Conservation (phyloP, 2,329 filamentous ascomycete genomes). For the Fusarium ramigenum region DNA sequence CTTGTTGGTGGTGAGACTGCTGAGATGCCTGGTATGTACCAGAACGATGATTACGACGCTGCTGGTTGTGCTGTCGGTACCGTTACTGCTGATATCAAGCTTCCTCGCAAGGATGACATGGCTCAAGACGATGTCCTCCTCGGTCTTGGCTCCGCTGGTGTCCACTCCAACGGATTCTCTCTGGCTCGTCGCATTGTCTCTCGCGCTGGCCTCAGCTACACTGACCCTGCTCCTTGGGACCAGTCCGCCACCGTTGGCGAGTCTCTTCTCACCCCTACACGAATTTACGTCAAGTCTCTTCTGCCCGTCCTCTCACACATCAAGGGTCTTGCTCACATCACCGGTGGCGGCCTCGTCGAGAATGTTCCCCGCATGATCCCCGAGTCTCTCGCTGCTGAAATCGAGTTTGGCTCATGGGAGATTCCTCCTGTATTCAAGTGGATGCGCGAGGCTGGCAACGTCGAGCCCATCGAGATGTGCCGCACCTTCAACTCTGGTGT, state of each 20-base stretch:
- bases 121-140: conserved; percentile 83
- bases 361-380: conserved; percentile 97
- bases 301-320: conserved; percentile 75
- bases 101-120: conserved; percentile 84
- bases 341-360: conserved; percentile 89
- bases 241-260: conserved; percentile 70
- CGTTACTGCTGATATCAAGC: conserved; percentile 72
- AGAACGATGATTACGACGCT: conserved; percentile 89
- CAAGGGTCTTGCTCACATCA: conserved; percentile 97
- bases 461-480: conserved; percentile 82
- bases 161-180: conserved; percentile 97
- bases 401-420: conserved; percentile 80
- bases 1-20: conserved; percentile 97
- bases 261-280: conserved; percentile 85
- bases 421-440: conserved; percentile 85
- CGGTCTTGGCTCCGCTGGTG: conserved; percentile 83
- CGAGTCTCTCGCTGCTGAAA: conserved; percentile 76
- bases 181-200: conserved; percentile 92
- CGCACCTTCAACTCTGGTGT: conserved; percentile 94
- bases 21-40: conserved; percentile 97
- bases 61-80: conserved; percentile 91
- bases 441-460: conserved; percentile 79
- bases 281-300: conserved; percentile 89
- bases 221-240: conserved; percentile 81
- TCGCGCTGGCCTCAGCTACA: conserved; percentile 75